These are phyloP conservation scores for Lenwebbia sp. DNA, from an alignment of 345 rosid species.

Conservation along the genomic window DNA sequence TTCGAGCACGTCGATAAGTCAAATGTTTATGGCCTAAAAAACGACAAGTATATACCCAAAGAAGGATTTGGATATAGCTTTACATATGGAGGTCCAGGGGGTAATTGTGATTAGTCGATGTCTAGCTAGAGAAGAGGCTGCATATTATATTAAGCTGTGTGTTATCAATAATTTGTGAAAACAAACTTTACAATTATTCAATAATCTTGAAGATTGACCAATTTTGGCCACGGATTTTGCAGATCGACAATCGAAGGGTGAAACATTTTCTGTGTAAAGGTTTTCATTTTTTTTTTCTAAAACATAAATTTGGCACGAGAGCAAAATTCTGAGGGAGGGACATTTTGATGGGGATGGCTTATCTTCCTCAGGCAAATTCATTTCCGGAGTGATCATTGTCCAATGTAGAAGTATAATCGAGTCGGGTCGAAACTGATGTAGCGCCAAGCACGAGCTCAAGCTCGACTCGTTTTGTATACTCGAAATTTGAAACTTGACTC, in stretches of 20 bases:
- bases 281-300: too few relatives aligned
- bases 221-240: neutral
- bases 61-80: neutral
- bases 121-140: neutral
- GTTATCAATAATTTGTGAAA: neutral
- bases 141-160: neutral
- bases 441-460: too few relatives aligned
- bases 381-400: too few relatives aligned
- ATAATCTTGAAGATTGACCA: neutral
- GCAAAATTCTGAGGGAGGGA: too few relatives aligned
- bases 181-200: neutral
- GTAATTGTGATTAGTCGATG: neutral
- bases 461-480: too few relatives aligned
- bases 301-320: too few relatives aligned
- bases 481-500: too few relatives aligned
- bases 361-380: too few relatives aligned
- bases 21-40: neutral
- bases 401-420: too few relatives aligned
- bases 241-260: neutral
- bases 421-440: too few relatives aligned
- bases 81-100: neutral
- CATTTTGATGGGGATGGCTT: too few relatives aligned
- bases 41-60: neutral
- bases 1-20: neutral
- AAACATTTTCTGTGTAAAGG: too few relatives aligned